Conservation (phyloP, 371 early-diverging fungal genomes). For the Parasitella parasitica region DNA sequence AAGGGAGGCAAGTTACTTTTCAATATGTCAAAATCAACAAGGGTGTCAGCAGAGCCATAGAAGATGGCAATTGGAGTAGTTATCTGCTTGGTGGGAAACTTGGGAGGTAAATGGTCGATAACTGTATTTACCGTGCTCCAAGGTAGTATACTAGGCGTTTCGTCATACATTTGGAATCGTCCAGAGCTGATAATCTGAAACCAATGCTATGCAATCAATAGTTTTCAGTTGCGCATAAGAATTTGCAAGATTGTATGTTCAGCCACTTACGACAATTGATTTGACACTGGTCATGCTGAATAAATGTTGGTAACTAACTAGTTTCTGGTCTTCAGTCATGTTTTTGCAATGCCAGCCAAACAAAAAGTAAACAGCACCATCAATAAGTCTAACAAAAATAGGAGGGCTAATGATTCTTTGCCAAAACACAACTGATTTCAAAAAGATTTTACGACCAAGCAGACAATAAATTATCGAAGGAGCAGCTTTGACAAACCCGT, state of each 20-base stretch:
- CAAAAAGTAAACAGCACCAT: slow-evolving; percentile 67
- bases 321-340: slow-evolving; percentile 70
- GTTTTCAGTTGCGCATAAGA: background rate
- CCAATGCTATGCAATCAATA: slow-evolving; percentile 64
- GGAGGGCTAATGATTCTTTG: slow-evolving; percentile 72
- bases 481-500: slow-evolving; percentile 78
- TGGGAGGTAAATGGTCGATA: slow-evolving; percentile 54
- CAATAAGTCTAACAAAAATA: slow-evolving; percentile 74
- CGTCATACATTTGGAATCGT: slow-evolving; percentile 91
- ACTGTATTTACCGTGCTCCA: slow-evolving; percentile 43
- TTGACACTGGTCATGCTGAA: slow-evolving; percentile 90
- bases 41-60: slow-evolving; percentile 84
- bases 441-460: slow-evolving; percentile 81
- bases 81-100: slow-evolving; percentile 79
- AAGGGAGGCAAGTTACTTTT: slow-evolving; percentile 54
- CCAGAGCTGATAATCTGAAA: slow-evolving; percentile 92
- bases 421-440: slow-evolving; percentile 83
- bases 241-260: background rate
- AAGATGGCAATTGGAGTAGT: slow-evolving; percentile 83
- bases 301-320: slow-evolving; percentile 82
- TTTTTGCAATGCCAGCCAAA: slow-evolving; percentile 84
- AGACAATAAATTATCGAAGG: slow-evolving; percentile 86
- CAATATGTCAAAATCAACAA: slow-evolving; percentile 70
- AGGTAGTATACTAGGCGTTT: slow-evolving; percentile 63
- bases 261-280: slow-evolving; percentile 73